Base-by-base conservation (phyloP, 192 early-diverging fungal genomes). In the Backusella morwellensis region DNA sequence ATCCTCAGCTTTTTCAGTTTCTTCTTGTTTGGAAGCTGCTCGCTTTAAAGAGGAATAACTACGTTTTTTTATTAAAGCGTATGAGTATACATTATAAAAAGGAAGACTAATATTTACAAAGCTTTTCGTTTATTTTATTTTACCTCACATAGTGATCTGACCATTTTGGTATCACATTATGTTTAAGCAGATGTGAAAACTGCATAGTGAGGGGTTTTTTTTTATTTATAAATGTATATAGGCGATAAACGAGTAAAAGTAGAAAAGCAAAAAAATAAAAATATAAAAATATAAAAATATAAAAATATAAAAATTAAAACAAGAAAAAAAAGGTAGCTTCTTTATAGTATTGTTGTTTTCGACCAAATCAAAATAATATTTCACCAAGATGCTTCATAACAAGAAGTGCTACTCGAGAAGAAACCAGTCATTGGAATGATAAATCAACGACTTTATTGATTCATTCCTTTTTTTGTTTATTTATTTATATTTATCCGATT, bases 151-250 rank as follows among this genome's bases (percentile, higher is more conserved):
- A 63, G 8, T 26, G 26, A 63, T 63, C 12, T 3, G 56, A 29
- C 56, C 56, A 63, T 63, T 63, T 63, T 23, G 56, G 56, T 63
- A 63, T 63, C 21, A 63, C 56, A 63, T 63, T 63, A 29, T 29
- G 26, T 63, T 63, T 56, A 23, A 56, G n/a, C 19, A 56, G 54
- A 21, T 56, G n/a, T 23, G 54, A 56, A 21, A 56, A 56, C 19
- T 56, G 54, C 54, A 56, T 56, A 7, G 32, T 32, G 32, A 1
- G 26, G 26, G 26, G 2, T 32, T 29, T 29, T 29, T 52, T 17
- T 50, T 17, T 54, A 54, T 32, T 32, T 32, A 54, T 54, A 54
- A 6, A 54, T 12, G 1, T 40, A 40, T 40, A 40, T 40, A 40
- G 12, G 11, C 11, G 38, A 40, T 38, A 17, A 44, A 12, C 11